Evolutionary conservation across 108 stramenopile genomes (phyloP), one percentile per base, ranked within the genome.

Genomic region (Schizochytrium sp.): DNA sequence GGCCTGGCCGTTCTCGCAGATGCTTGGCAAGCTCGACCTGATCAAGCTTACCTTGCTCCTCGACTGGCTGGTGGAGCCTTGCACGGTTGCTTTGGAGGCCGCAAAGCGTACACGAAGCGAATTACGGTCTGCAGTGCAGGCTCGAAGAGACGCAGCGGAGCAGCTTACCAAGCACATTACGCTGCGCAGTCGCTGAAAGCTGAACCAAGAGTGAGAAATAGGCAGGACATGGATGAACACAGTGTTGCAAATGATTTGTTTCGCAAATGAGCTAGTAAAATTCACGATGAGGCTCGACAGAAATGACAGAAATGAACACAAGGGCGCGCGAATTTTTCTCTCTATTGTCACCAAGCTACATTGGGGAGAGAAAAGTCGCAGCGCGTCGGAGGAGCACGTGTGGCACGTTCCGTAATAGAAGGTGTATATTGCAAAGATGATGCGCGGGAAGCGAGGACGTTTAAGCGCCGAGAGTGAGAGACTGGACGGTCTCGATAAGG

Each of bases 151-250:
- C 6, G 51, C 76, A 6, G 45, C 48, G 6, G 76, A 83, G 51
- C 76, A 83, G 76, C 76, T 83, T 18, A 83, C 76, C 45, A 83
- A 53, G 76, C 76, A 83, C 76, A 28, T 53, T 6, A 53, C 76
- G 51, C 45, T 83, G 2, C 76, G 76, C 6, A 34, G 18, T 6
- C 12, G 51, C 6, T 83, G 63, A 28, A 4, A 69, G 23, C 2
- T 41, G 63, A 34, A 34, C 2, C 34, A 34, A 34, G 34, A 34
- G 34, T 34, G 34, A 2, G 0, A 34, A 0, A 0, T 34, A 34
- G 34, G 34, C 34, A 34, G 34, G 34, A 34, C 34, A 34, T 34
- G 34, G 2, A 34, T 34, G 34, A 34, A 34, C 34, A 41, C 3
- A 34, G 41, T 10, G 23, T 41, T 8, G 25, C n/a, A 10, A 34